These are phyloP conservation scores for Podaxis sp. DNA, from an alignment of 768 basidiomycete genomes.

Conservation along the genomic window DNA sequence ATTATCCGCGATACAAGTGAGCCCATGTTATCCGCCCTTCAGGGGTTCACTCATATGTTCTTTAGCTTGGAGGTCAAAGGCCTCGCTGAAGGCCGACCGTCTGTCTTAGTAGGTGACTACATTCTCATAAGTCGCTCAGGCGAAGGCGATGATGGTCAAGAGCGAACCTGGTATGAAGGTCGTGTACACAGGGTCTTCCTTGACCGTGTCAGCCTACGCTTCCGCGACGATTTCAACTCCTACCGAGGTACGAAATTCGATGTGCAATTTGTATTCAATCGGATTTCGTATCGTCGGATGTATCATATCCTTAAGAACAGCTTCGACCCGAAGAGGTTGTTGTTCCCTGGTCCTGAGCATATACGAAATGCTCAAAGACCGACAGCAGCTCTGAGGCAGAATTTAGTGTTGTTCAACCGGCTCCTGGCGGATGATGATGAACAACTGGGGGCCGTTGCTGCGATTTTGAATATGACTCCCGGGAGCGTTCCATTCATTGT, in stretches of 20 bases:
- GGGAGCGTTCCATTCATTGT: constrained; percentile 54
- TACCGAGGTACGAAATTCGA: constrained; percentile 39
- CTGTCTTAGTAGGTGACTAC: constrained; percentile 49
- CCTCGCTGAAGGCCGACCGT: constrained; percentile 54
- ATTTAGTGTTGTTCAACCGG: constrained; percentile 24
- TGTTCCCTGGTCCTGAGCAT: constrained; percentile 40
- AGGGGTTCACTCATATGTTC: background rate
- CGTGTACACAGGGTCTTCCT: constrained; percentile 45
- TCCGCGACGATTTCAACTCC: constrained; percentile 40
- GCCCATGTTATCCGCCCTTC: constrained; percentile 11
- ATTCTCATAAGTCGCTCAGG: constrained; percentile 29
- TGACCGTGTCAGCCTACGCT: constrained; percentile 39
- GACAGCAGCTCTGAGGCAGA: constrained; percentile 16
- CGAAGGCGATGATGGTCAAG: constrained; percentile 17
- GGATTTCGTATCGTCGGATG: constrained; percentile 48
- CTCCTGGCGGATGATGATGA: constrained; percentile 36
- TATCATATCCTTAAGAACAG: constrained; percentile 45
- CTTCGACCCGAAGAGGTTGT: constrained; percentile 33
- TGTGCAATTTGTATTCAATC: constrained; percentile 53
- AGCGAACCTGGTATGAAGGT: constrained; percentile 33
- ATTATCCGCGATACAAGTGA: constrained; percentile 41
- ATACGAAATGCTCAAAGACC: constrained; percentile 17
- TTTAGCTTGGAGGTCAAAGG: constrained; percentile 48
- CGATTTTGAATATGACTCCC: constrained; percentile 38
- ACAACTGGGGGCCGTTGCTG: constrained; percentile 46